phyloP scores from a whole-genome alignment of 306 rosid species.

The Lablab purpureus region DNA sequence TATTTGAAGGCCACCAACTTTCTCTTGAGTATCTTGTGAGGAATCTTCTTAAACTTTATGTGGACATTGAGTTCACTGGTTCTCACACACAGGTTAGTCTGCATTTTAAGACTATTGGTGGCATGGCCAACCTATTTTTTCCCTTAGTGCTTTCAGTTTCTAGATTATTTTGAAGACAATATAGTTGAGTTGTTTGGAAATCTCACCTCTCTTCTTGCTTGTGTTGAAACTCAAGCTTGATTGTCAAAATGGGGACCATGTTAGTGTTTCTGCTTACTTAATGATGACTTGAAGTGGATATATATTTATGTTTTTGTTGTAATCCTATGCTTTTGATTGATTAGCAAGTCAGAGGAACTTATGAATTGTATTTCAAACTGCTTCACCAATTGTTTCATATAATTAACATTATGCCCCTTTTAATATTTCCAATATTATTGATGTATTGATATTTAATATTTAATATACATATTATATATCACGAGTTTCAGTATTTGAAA shows the following conservation, averaged over 20 bases:
- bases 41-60: slow-evolving; percentile 96
- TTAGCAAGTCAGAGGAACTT: slow-evolving; percentile 4
- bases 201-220: slow-evolving; percentile 20
- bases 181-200: slow-evolving; percentile 26
- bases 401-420: background rate
- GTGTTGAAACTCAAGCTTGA: slow-evolving; percentile 29
- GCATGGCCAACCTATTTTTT: background rate
- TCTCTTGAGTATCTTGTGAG: slow-evolving; percentile 94
- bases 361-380: slow-evolving; percentile 36
- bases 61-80: slow-evolving; percentile 98
- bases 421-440: background rate
- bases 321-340: slow-evolving; percentile 27
- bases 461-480: background rate
- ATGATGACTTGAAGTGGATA: background rate
- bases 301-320: slow-evolving; percentile 3
- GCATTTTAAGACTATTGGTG: slow-evolving; percentile 37
- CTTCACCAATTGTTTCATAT: slow-evolving; percentile 33
- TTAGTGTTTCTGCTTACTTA: background rate
- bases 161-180: slow-evolving; percentile 25
- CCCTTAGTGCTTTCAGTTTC: slow-evolving; percentile 15
- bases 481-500: slow-evolving; percentile 24
- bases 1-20: slow-evolving; percentile 97
- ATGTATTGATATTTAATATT: background rate
- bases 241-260: slow-evolving; percentile 21
- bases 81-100: slow-evolving; percentile 91